Conservation (phyloP, 768 basidiomycete species). For the Pleurotus pulmonarius region DNA sequence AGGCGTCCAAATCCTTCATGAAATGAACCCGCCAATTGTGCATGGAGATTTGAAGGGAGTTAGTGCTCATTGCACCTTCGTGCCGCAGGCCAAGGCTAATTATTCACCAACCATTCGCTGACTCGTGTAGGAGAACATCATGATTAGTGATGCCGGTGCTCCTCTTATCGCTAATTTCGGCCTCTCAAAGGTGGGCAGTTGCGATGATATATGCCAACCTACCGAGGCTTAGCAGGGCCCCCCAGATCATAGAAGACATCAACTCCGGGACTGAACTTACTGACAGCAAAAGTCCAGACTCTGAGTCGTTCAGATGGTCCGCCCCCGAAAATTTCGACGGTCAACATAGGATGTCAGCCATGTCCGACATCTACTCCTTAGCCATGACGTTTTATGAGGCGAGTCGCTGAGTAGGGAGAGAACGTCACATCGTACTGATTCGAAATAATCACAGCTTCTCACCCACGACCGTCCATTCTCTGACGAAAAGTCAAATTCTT, state of each 20-base stretch:
- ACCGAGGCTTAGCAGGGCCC: neutral
- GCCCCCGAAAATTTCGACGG: neutral
- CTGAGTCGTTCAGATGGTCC: neutral
- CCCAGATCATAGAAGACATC: neutral
- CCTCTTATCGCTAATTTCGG: neutral
- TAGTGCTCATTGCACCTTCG: neutral
- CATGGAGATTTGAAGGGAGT: slow-evolving; percentile 25
- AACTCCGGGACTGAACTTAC: neutral
- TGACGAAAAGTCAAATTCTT: neutral
- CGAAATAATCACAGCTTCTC: neutral
- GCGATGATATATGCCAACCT: neutral
- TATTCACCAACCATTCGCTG: neutral
- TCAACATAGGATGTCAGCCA: neutral
- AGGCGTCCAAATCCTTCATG: slow-evolving; percentile 22
- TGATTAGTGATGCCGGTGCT: neutral
- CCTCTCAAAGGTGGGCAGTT: neutral
- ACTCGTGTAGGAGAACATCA: neutral
- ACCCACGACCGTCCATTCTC: neutral
- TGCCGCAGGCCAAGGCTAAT: no score
- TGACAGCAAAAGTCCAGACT: neutral
- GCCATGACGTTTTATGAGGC: neutral
- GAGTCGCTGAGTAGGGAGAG: neutral
- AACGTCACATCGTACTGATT: no score
- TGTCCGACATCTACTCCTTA: neutral
- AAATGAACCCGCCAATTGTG: slow-evolving; percentile 12